Conservation (phyloP, 768 basidiomycete species). For the Lactarius sanguifluus region DNA sequence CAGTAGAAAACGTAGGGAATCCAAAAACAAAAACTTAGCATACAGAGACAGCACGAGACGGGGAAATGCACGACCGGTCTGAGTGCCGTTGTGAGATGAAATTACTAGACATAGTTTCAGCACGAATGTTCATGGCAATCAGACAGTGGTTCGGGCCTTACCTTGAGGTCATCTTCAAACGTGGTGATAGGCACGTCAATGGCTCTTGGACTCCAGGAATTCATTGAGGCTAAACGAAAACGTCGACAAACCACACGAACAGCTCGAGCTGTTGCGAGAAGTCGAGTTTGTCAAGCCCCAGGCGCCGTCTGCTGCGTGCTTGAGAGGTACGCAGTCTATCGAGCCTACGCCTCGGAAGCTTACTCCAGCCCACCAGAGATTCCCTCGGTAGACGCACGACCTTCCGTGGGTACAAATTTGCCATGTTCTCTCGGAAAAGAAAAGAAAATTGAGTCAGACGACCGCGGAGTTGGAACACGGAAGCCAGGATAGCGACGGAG, state of each 20-base stretch:
- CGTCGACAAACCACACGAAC: constrained; percentile 63
- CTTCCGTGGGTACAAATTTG: constrained; percentile 70
- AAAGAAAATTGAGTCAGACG: constrained; percentile 66
- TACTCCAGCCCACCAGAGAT: constrained; percentile 39
- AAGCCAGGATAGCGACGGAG: constrained; percentile 74
- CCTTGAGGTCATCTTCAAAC: constrained; percentile 70
- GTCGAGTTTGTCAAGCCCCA: constrained; percentile 54
- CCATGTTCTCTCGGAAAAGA: constrained; percentile 74
- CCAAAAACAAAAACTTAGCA: no score
- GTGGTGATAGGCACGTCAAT: constrained; percentile 64
- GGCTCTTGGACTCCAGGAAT: constrained; percentile 76
- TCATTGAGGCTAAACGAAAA: constrained; percentile 73
- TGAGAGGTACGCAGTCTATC: constrained; percentile 35
- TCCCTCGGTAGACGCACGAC: constrained; percentile 47
- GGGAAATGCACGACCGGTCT: no score
- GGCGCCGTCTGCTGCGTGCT: constrained; percentile 50
- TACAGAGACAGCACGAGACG: no score
- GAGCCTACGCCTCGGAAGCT: constrained; percentile 38
- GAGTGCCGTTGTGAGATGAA: no score
- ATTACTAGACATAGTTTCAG: constrained; percentile 45
- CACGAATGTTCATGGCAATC: constrained; percentile 7
- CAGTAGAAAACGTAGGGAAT: no score
- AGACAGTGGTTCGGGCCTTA: constrained; percentile 32
- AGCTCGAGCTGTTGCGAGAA: constrained; percentile 65
- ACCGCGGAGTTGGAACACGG: constrained; percentile 68